Evolutionary conservation across 495 filamentous ascomycete species (phyloP).

Genomic region (Neurospora tetraspora): DNA sequence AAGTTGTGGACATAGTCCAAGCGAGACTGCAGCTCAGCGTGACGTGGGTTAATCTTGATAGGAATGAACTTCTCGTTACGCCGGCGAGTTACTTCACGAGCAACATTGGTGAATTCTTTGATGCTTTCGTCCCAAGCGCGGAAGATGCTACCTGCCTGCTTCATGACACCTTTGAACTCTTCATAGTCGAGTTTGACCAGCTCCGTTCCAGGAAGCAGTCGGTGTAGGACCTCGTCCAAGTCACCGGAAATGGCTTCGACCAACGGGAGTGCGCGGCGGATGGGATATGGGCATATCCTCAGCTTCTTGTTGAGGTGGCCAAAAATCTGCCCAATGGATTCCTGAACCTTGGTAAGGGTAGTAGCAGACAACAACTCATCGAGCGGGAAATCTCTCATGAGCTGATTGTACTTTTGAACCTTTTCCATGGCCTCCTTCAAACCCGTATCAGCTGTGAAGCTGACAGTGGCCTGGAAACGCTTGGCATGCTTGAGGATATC

Average conservation of each 20-base stretch:
- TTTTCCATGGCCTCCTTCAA: constrained; percentile 88
- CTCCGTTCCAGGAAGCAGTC: constrained; percentile 71
- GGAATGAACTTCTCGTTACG: constrained; percentile 96
- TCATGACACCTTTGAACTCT: constrained; percentile 81
- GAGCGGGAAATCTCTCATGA: constrained; percentile 95
- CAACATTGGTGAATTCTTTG: constrained; percentile 96
- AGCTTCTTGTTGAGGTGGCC: constrained; percentile 92
- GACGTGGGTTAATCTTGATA: constrained; percentile 82
- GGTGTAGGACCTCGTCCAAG: constrained; percentile 74
- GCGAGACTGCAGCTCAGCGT: constrained; percentile 76
- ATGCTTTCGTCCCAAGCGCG: constrained; percentile 87
- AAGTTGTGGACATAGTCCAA: constrained; percentile 90
- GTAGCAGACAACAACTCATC: constrained; percentile 91
- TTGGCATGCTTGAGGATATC: constrained; percentile 92
- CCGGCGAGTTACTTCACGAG: constrained; percentile 81
- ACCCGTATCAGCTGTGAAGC: constrained; percentile 90
- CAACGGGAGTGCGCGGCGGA: constrained; percentile 82
- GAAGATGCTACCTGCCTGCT: constrained; percentile 75
- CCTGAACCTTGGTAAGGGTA: constrained; percentile 78
- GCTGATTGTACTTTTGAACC: constrained; percentile 95
- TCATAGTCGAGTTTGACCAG: constrained; percentile 86
- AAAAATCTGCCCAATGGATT: constrained; percentile 81
- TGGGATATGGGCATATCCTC: constrained; percentile 87
- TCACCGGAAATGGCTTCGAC: constrained; percentile 97
- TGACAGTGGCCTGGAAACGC: constrained; percentile 90